Evolutionary conservation across 352 stramenopile genomes (phyloP), one percentile per base, ranked within the genome.

Genomic region (Pythium monospermum): DNA sequence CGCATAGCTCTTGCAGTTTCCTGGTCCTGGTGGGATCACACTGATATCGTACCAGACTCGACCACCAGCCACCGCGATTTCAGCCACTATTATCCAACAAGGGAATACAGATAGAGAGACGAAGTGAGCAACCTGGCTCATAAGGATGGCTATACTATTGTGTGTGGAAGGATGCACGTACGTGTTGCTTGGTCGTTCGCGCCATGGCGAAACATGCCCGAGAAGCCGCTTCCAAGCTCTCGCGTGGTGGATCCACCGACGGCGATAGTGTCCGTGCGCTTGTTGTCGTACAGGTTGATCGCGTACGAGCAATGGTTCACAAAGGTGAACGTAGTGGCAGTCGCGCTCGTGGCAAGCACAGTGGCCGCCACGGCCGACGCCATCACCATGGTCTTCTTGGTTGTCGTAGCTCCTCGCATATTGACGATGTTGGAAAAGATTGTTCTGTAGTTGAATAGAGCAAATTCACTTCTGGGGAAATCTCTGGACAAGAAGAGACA

Each of bases 211-310:
- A 71, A 85, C 71, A 85, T 82, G 58, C 51, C 51, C 10, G 36
- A 45, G 42, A 57, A 63, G n/a, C 55, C 55, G 19, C 28, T 25
- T 11, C 25, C 35, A 40, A 87, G 62, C 27, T 65, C 67, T 13
- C 66, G 61, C 23, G 41, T 53, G 5, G 66, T 80, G 16, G 59
- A 71, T 43, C 48, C 57, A 26, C 71, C 71, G 3, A 63, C 6
- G 0, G 66, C 64, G 37, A 87, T 52, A 25, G 44, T 66, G 50
- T 79, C 61, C 7, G 64, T 69, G 32, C 53, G 60, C 25, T 30
- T 61, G 56, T 87, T 85, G 67, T 85, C 71, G 49, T 82, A 85
- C 27, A 87, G 44, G 12, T 68, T 59, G 58, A 87, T 73, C 39
- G 45, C 55, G 36, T 73, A 55, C 21, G 53, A 62, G 51, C 72